Base-by-base conservation (phyloP, 345 rosid species). In the Euphorbia pulcherrima region DNA sequence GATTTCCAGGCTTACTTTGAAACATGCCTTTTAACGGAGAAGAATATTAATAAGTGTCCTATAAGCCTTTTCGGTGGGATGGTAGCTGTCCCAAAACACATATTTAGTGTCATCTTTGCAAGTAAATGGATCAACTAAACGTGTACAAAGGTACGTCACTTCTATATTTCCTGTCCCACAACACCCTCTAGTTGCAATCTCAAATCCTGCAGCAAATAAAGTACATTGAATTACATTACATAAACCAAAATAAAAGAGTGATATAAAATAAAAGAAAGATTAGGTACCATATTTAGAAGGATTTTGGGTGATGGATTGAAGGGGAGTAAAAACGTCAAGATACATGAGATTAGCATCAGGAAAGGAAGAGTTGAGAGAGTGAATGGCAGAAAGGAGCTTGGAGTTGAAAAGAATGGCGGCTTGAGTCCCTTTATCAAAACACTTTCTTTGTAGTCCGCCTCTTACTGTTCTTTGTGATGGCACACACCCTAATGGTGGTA, bases 121-220 rank as follows among this genome's bases (percentile, higher is more conserved):
- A 7, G 61, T 78, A 0, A 10, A 5, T 40, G 80, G 48, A 48
- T 80, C 56, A 44, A 73, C 70, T 0, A 72, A 52, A 10, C 29
- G 52, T 55, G 72, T 88, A 51, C 96, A 88, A 11, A 86, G 52
- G 1, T 75, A 13, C 47, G 82, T 75, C 13, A 83, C 88, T 62
- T 92, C 95, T 40, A 90, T 62, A 0, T 69, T 68, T 57, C 98
- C 96, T 0, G 91, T 84, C 28, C 91, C 96, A 60, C 95, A 90
- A 11, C 96, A 90, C 60, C 98, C 98, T 73, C 65, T 78, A 0
- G 53, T 73, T 0, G 73, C 41, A 41, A 75, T 85, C 75, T 80
- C 77, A 68, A 92, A 92, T 4, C 96, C 93, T 87, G 75, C 60
- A 9, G n/a, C 37, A 33, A 33, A 33, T 33, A 33, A 33, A 33